Evolutionary conservation across 2,329 filamentous ascomycete genomes (phyloP), one percentile per base, ranked within the genome.

Genomic region (Stachybotrys chartarum): DNA sequence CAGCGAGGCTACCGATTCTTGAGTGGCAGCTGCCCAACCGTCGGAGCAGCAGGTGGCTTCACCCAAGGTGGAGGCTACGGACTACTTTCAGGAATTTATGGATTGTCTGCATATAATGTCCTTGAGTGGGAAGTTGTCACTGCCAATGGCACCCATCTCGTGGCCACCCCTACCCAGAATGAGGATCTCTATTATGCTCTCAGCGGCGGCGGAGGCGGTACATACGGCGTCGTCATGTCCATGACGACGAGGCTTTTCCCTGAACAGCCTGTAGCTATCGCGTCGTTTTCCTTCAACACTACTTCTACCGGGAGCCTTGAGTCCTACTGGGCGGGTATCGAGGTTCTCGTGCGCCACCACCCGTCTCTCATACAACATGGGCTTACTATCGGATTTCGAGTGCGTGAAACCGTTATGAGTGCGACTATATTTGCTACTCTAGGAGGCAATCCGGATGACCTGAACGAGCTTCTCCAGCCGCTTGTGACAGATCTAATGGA

Each of bases 51-150:
- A 1, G 78, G 78, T 12, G 78, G 78, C 7, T 81, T 76, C 58
- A 71, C 65, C 2, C 74, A 78, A 59, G 77, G 75, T 5, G 78
- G 75, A 8, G 78, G 78, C 0, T 77, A 81, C 60, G 72, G 69
- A 2, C 63, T 72, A 1, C 64, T 80, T 3, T 61, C 65, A 3
- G 73, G 72, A 0, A 64, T 64, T 12, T 75, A 75, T 44, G 78
- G 78, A 1, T 63, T 82, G 3, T 78, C 62, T 3, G 78, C 77
- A 1, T 79, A 81, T 57, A 74, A 81, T 55, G 71, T 74, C 0
- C 63, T 81, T 5, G 68, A 75, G 54, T 74, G 68, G 64, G 67
- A 76, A 47, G 73, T 77, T 5, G 67, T 81, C 7, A 75, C 74
- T n/a, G 75, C 71, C 0, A 60, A 66, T 24, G 78, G 79, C 1